Conservation (phyloP, 768 basidiomycete genomes). For the Tremella fuciformis region DNA sequence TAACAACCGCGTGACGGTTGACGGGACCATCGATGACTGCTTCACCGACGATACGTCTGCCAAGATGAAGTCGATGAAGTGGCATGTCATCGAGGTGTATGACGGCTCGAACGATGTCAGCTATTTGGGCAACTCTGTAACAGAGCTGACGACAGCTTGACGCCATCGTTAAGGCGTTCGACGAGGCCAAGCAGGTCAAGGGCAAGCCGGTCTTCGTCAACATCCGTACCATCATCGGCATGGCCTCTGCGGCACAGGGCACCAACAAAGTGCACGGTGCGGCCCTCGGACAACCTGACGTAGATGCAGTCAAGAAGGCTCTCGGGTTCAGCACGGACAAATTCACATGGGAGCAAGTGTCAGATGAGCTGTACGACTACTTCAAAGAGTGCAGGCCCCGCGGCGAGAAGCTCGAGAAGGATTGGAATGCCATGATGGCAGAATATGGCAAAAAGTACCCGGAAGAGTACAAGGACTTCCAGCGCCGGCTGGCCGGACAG, state of each 20-base stretch:
- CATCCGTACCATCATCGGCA: constrained; percentile 49
- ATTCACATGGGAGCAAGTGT: constrained; percentile 29
- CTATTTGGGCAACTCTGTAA: background rate
- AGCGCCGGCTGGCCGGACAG: constrained; percentile 32
- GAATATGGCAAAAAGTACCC: constrained; percentile 36
- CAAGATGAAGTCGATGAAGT: constrained; percentile 42
- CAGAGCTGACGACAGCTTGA: constrained; percentile 25
- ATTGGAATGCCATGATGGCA: constrained; percentile 38
- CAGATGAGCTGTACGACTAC: constrained; percentile 44
- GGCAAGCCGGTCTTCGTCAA: constrained; percentile 50
- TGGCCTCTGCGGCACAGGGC: constrained; percentile 42
- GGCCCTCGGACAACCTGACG: constrained; percentile 49
- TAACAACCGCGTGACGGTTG: constrained; percentile 48
- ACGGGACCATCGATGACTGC: constrained; percentile 47
- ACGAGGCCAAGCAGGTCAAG: constrained; percentile 39
- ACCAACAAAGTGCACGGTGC: constrained; percentile 47
- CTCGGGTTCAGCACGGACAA: constrained; percentile 46
- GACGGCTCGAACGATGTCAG: constrained; percentile 49
- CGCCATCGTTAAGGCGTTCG: constrained; percentile 41
- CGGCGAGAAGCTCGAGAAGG: constrained; percentile 35
- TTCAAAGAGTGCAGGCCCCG: constrained; percentile 36
- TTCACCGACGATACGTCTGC: constrained; percentile 51
- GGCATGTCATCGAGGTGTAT: constrained; percentile 49
- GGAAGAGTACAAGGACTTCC: constrained; percentile 28
- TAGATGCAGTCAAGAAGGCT: constrained; percentile 43